These are phyloP conservation scores for sorghum (Sorghum bicolor) DNA, from an alignment of 176 grass and related monocot species.

Conservation along the genomic window Sorghum_bicolor_NCBIv3 NC_012876.2:57228501-57229000, in stretches of 20 bases:
- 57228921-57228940: background rate
- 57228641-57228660: conserved; percentile 38
- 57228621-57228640: conserved; percentile 6
- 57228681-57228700: conserved; percentile 12
- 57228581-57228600: background rate
- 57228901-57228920: background rate
- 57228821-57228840: background rate
- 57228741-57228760: background rate
- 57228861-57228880: conserved; percentile 50
- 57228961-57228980: conserved; percentile 24
- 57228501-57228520: conserved; percentile 28
- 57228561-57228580: background rate
- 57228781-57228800: conserved; percentile 31
- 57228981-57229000: conserved; percentile 7
- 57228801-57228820: conserved; percentile 25
- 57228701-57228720: conserved; percentile 72
- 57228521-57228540: conserved; percentile 68
- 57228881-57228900: conserved; percentile 27
- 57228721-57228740: conserved; percentile 37
- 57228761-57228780: background rate
- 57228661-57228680: conserved; percentile 45
- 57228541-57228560: conserved; percentile 21
- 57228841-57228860: conserved; percentile 4
- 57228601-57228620: conserved; percentile 45
- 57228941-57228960: background rate